These are phyloP conservation scores for Fusarium napiforme DNA, from an alignment of 2,329 filamentous ascomycete species.

Conservation along the genomic window DNA sequence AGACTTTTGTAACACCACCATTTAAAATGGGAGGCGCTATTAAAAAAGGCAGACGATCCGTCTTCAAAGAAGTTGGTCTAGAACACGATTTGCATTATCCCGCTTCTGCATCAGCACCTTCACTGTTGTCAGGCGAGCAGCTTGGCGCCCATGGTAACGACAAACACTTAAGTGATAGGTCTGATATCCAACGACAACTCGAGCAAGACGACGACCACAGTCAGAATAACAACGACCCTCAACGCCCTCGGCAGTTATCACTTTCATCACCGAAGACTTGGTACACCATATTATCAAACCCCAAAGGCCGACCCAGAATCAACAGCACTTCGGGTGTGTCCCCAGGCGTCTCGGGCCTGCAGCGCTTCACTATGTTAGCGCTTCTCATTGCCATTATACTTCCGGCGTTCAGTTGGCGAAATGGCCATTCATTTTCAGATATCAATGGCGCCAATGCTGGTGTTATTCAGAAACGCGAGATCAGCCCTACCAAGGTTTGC, in stretches of 20 bases:
- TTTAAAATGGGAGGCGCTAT: conserved; percentile 59
- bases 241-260: conserved; percentile 27
- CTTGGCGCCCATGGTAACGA: conserved; percentile 43
- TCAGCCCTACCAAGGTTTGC: conserved; percentile 61
- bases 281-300: conserved; percentile 56
- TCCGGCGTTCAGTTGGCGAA: conserved; percentile 57
- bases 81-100: conserved; percentile 49
- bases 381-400: conserved; percentile 63
- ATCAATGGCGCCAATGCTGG: conserved; percentile 60
- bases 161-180: conserved; percentile 47
- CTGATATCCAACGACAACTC: conserved; percentile 30
- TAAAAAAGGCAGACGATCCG: conserved; percentile 61
- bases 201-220: conserved; percentile 11
- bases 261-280: conserved; percentile 50
- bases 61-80: conserved; percentile 64
- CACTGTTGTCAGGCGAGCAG: conserved; percentile 21
- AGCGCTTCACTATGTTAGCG: conserved; percentile 59
- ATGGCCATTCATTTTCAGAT: conserved; percentile 52
- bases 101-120: conserved; percentile 25
- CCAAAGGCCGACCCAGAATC: conserved; percentile 54
- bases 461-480: conserved; percentile 49
- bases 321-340: conserved; percentile 57
- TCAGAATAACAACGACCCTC: conserved; percentile 8
- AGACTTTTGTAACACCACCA: conserved; percentile 50
- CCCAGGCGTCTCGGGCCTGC: conserved; percentile 54